phyloP scores from a whole-genome alignment of 2,329 filamentous ascomycete genomes.

The Cercospora sojina region DNA sequence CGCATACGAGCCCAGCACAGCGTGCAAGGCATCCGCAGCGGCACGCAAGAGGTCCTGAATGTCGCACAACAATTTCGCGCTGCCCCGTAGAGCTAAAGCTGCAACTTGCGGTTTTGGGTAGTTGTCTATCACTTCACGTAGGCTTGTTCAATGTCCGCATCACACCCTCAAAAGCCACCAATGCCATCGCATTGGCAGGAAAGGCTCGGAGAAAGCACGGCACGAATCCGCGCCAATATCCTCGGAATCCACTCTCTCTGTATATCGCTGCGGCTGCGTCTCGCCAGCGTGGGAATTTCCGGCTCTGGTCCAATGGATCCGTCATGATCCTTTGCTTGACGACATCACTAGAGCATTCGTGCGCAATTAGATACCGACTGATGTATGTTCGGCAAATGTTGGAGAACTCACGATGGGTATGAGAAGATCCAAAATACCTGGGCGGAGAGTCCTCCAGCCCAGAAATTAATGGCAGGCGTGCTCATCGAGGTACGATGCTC shows the following conservation, averaged over 20 bases:
- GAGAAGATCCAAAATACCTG: constrained; percentile 84
- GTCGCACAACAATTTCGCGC: neutral
- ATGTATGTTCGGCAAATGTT: neutral
- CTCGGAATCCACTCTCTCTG: constrained; percentile 69
- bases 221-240: constrained; percentile 88
- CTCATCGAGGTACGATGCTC: constrained; percentile 67
- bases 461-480: constrained; percentile 86
- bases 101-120: neutral
- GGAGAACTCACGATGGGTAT: constrained; percentile 5
- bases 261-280: constrained; percentile 78
- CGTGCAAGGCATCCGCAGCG: neutral
- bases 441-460: constrained; percentile 89
- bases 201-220: constrained; percentile 93
- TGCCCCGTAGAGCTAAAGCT: neutral
- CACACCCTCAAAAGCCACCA: constrained; percentile 89
- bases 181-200: constrained; percentile 89
- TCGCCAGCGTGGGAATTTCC: constrained; percentile 72
- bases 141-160: constrained; percentile 36
- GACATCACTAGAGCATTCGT: constrained; percentile 16
- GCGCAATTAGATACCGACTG: neutral
- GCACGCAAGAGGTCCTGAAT: neutral
- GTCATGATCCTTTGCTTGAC: constrained; percentile 98
- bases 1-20: neutral
- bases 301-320: constrained; percentile 73
- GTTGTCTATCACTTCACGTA: neutral